Evolutionary conservation across 2,329 filamentous ascomycete genomes (phyloP).

Genomic region (Colletotrichum cuscutae): DNA sequence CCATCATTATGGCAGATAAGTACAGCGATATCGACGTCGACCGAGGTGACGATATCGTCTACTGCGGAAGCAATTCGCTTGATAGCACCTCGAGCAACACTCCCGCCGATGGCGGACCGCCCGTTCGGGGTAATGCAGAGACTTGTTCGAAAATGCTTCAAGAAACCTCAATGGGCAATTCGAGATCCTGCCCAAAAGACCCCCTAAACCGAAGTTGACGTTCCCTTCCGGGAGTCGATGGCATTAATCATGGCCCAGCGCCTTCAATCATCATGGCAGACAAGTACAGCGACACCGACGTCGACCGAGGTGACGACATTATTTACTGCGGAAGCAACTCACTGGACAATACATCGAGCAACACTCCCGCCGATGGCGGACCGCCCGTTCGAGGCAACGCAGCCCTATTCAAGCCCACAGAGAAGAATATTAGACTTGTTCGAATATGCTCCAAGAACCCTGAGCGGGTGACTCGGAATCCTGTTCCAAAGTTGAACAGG

Average conservation of each 20-base stretch:
- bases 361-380: neutral
- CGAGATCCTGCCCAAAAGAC: neutral
- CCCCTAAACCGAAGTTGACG: neutral
- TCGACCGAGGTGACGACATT: conserved; percentile 39
- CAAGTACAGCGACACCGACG: conserved; percentile 42
- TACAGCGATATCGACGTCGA: conserved; percentile 43
- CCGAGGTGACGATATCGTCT: conserved; percentile 38
- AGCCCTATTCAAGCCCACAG: neutral
- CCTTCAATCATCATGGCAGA: conserved; percentile 59
- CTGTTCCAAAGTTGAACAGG: neutral
- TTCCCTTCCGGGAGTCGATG: neutral
- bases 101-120: neutral
- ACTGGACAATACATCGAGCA: conserved; percentile 30
- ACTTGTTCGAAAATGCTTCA: neutral
- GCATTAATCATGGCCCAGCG: neutral
- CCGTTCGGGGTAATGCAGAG: conserved; percentile 26
- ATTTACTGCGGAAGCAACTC: conserved; percentile 42
- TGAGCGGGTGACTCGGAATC: neutral
- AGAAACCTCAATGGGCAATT: neutral
- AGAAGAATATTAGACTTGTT: neutral
- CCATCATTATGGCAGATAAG: conserved; percentile 60
- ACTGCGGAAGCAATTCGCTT: conserved; percentile 41
- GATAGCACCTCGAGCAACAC: conserved; percentile 28
- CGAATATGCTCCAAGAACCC: neutral
- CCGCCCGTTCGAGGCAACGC: conserved; percentile 25